These are phyloP conservation scores for Dissophora globulifera DNA, from an alignment of 192 early-diverging fungal species.

Conservation along the genomic window DNA sequence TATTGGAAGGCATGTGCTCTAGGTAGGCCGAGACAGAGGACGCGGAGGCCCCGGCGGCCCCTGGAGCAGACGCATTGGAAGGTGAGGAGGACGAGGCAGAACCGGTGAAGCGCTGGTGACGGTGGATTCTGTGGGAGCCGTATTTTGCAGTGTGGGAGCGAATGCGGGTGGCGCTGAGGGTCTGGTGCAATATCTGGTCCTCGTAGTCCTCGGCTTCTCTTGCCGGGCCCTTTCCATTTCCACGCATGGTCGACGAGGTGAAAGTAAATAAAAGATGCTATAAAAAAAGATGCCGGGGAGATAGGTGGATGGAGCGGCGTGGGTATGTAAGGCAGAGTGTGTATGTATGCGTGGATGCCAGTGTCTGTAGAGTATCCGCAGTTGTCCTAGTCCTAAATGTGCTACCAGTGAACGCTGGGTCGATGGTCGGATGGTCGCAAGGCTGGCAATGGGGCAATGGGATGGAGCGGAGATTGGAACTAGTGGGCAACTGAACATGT, in stretches of 20 bases:
- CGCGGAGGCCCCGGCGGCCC: conserved; percentile 17
- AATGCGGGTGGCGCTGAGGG: conserved; percentile 36
- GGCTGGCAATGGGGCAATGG: too few relatives aligned
- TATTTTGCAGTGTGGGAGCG: conserved; percentile 21
- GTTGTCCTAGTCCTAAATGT: too few relatives aligned
- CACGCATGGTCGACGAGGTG: conserved; percentile 17
- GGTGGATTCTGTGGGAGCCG: conserved; percentile 29
- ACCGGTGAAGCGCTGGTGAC: conserved; percentile 6
- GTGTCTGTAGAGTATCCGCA: too few relatives aligned
- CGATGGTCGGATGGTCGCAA: too few relatives aligned
- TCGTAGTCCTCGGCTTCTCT: conserved; percentile 24
- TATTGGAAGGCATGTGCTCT: conserved; percentile 34
- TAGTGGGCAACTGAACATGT: too few relatives aligned
- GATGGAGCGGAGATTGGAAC: too few relatives aligned
- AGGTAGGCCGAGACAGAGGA: conserved; percentile 45
- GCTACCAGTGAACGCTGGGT: too few relatives aligned
- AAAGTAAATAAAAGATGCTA: too few relatives aligned
- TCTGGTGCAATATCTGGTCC: conserved; percentile 33
- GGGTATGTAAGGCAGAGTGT: too few relatives aligned
- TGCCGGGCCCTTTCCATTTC: not conserved
- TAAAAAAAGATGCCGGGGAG: too few relatives aligned
- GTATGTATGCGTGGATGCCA: too few relatives aligned
- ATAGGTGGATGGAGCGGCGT: too few relatives aligned
- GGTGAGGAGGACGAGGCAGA: conserved; percentile 5
- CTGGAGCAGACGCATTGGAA: conserved; percentile 3